A percentile compares a stretch with the other conserved stretches of the same genome.
Conservation (phyloP, 164 flowering plant genomes). For the Annona squamosa region DNA sequence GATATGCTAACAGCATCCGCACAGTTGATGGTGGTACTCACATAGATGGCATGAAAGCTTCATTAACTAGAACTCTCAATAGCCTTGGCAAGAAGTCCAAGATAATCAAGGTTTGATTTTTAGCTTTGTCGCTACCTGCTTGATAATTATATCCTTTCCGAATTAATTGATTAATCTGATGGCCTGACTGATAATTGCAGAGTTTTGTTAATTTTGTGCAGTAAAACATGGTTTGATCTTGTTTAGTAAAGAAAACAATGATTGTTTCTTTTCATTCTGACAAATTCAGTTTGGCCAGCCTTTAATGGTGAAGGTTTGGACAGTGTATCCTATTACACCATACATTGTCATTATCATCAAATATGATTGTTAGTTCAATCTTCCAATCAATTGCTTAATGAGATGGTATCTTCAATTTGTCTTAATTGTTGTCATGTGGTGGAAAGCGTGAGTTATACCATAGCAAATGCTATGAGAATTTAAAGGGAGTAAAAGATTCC, state of each 20-base stretch:
- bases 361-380: no score
- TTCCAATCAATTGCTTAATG: no score
- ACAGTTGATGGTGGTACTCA: constrained; percentile 99
- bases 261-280: background rate
- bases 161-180: background rate
- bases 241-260: background rate
- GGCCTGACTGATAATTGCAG: background rate
- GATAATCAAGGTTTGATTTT: constrained; percentile 55
- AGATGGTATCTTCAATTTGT: no score
- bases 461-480: no score
- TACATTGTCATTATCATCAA: no score
- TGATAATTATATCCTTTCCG: background rate
- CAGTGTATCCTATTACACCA: no score
- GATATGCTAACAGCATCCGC: constrained; percentile 97
- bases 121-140: background rate
- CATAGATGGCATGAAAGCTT: constrained; percentile 85
- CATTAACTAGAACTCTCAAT: constrained; percentile 85
- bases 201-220: background rate
- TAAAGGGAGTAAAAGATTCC: no score
- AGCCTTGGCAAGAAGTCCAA: constrained; percentile 84
- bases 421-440: no score
- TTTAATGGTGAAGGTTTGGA: no score
- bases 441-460: no score
- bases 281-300: background rate
- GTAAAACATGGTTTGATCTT: background rate